Evolutionary conservation across 805 yeast genomes (phyloP).

Genomic region (Saturnispora hagleri): DNA sequence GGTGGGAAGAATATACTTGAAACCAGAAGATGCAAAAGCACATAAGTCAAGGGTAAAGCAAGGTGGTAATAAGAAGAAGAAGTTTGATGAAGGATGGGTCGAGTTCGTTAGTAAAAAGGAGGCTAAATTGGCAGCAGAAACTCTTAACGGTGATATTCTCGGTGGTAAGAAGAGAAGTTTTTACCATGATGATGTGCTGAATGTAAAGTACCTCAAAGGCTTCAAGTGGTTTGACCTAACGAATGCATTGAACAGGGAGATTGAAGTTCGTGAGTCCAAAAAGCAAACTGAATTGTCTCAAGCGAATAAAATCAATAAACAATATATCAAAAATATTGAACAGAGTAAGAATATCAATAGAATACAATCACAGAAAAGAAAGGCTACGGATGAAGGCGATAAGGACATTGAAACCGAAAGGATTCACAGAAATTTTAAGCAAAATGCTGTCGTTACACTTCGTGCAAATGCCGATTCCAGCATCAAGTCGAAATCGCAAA

Average conservation of each 20-base stretch:
- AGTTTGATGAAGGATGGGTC: conserved; percentile 94
- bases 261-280: conserved; percentile 80
- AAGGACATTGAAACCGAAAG: conserved; percentile 20
- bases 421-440: conserved; percentile 57
- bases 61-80: conserved; percentile 88
- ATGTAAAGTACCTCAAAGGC: conserved; percentile 78
- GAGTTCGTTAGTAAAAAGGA: conserved; percentile 77
- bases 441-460: conserved; percentile 55
- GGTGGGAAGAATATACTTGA: conserved; percentile 76
- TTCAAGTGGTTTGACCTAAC: conserved; percentile 95
- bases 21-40: conserved; percentile 68
- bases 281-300: conserved; percentile 82
- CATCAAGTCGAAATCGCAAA: conserved; percentile 8
- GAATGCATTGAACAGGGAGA: conserved; percentile 84
- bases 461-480: conserved; percentile 46
- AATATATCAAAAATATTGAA: conserved; percentile 77
- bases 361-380: conserved; percentile 40
- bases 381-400: conserved; percentile 14
- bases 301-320: conserved; percentile 78
- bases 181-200: conserved; percentile 90
- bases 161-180: conserved; percentile 91
- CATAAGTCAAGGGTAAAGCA: conserved; percentile 62
- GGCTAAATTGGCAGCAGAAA: conserved; percentile 80
- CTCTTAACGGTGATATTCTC: conserved; percentile 78
- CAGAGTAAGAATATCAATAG: conserved; percentile 70